Evolutionary conservation across 257 asterid species (phyloP), one percentile per base, ranked within the genome.

Genomic region (Nicotiana attenuata): DNA sequence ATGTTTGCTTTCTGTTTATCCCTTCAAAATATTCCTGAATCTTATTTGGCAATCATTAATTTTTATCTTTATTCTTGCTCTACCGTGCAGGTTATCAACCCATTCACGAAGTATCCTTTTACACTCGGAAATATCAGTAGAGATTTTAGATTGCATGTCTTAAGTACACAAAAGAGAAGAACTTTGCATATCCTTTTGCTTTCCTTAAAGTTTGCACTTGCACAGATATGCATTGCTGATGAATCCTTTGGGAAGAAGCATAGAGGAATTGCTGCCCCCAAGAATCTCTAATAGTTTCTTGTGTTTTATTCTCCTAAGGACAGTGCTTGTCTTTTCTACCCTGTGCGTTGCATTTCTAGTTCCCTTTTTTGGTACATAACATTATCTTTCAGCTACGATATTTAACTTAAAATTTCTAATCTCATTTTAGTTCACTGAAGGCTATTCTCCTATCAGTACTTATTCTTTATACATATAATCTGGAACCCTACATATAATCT

Each of bases 51-150:
- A 14, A 64, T 65, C 67, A 20, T 26, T 45, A 65, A 56, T 10
- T 20, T 77, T 45, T 61, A 71, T 55, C 28, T 7, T 75, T 52
- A 82, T 57, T 45, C 22, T 81, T 76, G 45, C 52, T 79, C 52
- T 65, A 22, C 81, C 86, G 28, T 85, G 89, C 97, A 95, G 99
- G 95, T 94, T 83, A 75, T 93, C 82, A 91, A 81, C 88, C 98
- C 97, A 53, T 87, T 94, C 76, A 88, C 97, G 80, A 94, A 94
- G 93, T 95, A 95, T 95, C 97, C 98, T 93, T 84, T 67, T 33
- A 57, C 29, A 45, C 35, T 20, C 68, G 55, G 41, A 29, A 53
- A 52, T 24, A 50, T 80, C 65, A 33, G n/a, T 79, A 7, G 45
- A 10, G 41, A 50, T 24, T 64, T 79, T 45, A 14, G 82, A 38